These are phyloP conservation scores for Leptosphaerulina australis DNA, from an alignment of 2,329 filamentous ascomycete species.

Conservation along the genomic window DNA sequence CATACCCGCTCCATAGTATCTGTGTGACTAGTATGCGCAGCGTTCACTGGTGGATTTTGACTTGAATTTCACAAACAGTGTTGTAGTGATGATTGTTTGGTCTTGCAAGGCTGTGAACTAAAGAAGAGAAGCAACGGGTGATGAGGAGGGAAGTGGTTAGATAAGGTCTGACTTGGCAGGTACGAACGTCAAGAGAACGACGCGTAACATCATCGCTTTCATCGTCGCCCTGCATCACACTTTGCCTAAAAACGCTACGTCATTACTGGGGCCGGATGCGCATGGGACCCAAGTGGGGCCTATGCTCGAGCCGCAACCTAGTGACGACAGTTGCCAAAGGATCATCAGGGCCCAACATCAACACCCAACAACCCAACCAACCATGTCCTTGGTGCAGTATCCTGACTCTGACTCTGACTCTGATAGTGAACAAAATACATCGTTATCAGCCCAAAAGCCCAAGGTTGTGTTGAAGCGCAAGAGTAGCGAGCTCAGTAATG, in stretches of 20 bases:
- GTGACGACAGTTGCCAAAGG: constrained; percentile 28
- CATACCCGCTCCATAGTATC: constrained; percentile 14
- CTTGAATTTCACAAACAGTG: constrained; percentile 13
- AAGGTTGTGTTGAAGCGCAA: constrained; percentile 40
- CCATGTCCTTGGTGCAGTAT: constrained; percentile 44
- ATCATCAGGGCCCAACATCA: constrained; percentile 21
- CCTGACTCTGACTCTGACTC: constrained; percentile 66
- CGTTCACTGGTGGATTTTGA: constrained; percentile 7
- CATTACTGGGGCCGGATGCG: constrained; percentile 33
- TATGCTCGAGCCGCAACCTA: constrained; percentile 16
- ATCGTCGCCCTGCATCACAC: constrained; percentile 27
- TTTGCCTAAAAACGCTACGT: constrained; percentile 32
- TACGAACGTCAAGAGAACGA: constrained; percentile 30
- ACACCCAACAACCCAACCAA: constrained; percentile 19
- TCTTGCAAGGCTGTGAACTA: constrained; percentile 6
- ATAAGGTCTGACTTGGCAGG: constrained; percentile 43
- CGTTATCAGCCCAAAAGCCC: constrained; percentile 18
- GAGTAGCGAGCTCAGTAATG: constrained; percentile 26
- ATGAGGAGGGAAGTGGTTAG: constrained; percentile 22
- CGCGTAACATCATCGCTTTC: constrained; percentile 38
- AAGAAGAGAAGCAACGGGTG: constrained; percentile 19
- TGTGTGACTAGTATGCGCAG: background rate
- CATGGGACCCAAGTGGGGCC: constrained; percentile 27
- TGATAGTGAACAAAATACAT: constrained; percentile 46
- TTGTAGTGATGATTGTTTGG: constrained; percentile 5